Conservation (phyloP, 306 rosid species). For the Ormosia emarginata region DNA sequence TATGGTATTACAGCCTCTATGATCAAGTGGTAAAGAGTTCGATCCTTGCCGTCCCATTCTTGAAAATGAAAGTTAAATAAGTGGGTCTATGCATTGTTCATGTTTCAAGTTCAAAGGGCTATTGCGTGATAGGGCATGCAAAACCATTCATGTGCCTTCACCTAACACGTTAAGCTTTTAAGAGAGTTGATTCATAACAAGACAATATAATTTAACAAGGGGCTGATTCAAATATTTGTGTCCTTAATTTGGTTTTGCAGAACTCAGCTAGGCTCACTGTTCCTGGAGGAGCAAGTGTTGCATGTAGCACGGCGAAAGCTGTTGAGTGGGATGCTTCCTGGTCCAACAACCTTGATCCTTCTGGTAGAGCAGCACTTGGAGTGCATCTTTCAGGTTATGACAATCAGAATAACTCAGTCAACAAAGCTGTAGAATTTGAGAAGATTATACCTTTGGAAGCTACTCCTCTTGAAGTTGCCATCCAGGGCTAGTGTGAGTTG, state of each 20-base stretch:
- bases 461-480: constrained; percentile 52
- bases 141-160: neutral
- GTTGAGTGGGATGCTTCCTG: constrained; percentile 91
- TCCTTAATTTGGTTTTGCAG: constrained; percentile 36
- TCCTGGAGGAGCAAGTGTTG: constrained; percentile 93
- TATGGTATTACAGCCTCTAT: too few species aligned
- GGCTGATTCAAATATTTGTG: neutral
- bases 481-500: constrained; percentile 41
- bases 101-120: too few species aligned
- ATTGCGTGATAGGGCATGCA: too few species aligned
- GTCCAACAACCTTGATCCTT: constrained; percentile 86
- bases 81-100: too few species aligned
- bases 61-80: too few species aligned
- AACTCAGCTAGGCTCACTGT: constrained; percentile 82
- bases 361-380: constrained; percentile 92
- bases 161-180: neutral
- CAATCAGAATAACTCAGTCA: constrained; percentile 15
- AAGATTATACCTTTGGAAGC: constrained; percentile 58
- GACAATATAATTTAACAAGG: neutral
- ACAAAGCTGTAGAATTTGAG: constrained; percentile 31
- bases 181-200: too few species aligned
- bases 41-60: too few species aligned
- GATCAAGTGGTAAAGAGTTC: too few species aligned
- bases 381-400: constrained; percentile 79
- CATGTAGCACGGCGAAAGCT: constrained; percentile 95